These are phyloP conservation scores for Solanum tacnaense DNA, from an alignment of 257 asterid genomes.

Conservation along the genomic window DNA sequence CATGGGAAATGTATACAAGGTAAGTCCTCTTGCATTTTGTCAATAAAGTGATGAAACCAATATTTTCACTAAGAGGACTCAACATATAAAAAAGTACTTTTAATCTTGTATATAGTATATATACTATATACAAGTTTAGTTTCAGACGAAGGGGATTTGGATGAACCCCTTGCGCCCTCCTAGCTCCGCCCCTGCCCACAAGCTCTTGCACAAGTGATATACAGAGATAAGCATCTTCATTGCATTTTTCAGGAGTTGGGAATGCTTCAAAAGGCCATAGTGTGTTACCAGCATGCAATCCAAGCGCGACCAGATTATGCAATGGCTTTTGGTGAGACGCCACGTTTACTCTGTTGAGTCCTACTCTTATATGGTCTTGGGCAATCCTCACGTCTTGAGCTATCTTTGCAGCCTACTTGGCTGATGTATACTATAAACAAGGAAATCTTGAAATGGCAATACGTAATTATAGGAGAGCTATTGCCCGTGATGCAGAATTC, in stretches of 20 bases:
- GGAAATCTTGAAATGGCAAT: conserved; percentile 90
- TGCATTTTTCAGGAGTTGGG: conserved; percentile 81
- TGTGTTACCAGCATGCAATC: conserved; percentile 77
- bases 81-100: not conserved
- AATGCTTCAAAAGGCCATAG: conserved; percentile 82
- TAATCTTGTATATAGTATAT: not conserved
- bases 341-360: not conserved
- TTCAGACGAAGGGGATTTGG: not conserved
- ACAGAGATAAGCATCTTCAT: conserved; percentile 22
- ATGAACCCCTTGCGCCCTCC: too few relatives aligned
- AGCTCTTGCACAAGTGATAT: conserved; percentile 6
- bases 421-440: conserved; percentile 82
- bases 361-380: not conserved
- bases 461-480: conserved; percentile 77
- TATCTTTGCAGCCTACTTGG: conserved; percentile 64
- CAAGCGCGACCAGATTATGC: conserved; percentile 80
- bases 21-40: conserved; percentile 35
- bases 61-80: not conserved
- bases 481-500: conserved; percentile 74
- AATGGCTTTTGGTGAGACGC: conserved; percentile 76
- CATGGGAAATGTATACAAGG: conserved; percentile 95
- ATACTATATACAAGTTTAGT: not conserved
- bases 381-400: not conserved
- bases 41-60: not conserved
- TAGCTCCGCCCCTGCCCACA: too few relatives aligned